Evolutionary conservation across 164 flowering plant species (phyloP), one percentile per base, ranked within the genome.

Genomic region (Hamamelis virginiana): DNA sequence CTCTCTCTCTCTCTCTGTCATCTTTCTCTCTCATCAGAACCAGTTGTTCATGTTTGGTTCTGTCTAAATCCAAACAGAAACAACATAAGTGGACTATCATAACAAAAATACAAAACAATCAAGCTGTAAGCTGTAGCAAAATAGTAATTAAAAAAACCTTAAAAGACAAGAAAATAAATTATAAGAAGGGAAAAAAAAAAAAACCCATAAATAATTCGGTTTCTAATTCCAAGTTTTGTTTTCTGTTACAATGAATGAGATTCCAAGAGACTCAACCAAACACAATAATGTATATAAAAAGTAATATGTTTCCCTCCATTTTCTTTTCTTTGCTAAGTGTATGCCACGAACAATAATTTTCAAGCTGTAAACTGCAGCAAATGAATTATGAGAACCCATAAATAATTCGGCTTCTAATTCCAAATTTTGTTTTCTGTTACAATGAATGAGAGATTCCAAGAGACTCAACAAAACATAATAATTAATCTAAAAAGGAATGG

Each of bases 31-130:
- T 6, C 5, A 13, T 18, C 18, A 51, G 9, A 8, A n/a, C 61
- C 61, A 58, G 61, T 38, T 58, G 61, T 58, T 58, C 61, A 58
- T 58, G 61, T 58, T 26, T 38, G 21, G 21, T 21, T 28, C 12
- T 58, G 61, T 58, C 61, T 15, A 58, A 58, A n/a, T 58, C 61
- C 61, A 58, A 58, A 58, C 61, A 58, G 26, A 55, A 10, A 25
- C 33, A 3, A 0, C 6, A n/a, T 26, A n/a, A 0, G 26, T n/a
- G 18, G 8, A 5, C 11, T n/a, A 33, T 33, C 41, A 33, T 33
- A 33, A 6, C 41, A 33, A 33, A 2, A 33, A n/a, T n/a, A 2
- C 41, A 2, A 33, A 33, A 2, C 41, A 33, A 33, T 2, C 41
- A 33, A 33, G 41, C 41, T 33, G 41, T 33, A 6, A 33, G 41